Base-by-base conservation (phyloP, 164 flowering plant species). In the Saururus chinensis region DNA sequence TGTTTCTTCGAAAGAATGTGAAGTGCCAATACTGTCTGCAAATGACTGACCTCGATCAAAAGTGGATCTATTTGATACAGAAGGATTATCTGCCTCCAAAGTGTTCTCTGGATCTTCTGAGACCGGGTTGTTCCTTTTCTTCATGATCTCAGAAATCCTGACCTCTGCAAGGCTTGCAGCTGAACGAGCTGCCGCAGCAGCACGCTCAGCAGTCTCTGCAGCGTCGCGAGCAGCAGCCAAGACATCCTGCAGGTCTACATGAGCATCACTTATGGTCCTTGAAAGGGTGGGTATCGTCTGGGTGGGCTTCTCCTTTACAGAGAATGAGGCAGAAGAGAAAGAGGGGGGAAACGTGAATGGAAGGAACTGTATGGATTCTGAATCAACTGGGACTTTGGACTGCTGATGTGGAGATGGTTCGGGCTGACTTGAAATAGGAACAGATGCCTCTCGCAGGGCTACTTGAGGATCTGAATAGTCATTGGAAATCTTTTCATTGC, bases 121-220 rank as follows among this genome's bases (percentile, higher is more conserved):
- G 51, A 40, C 68, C 37, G 56, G 58, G 24, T 76, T 79, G 64
- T 65, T 72, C 51, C 62, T 84, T 56, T 74, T 55, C 30, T 55
- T 26, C 83, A 77, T 71, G 77, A 59, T 76, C 72, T 91, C 92
- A 57, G 71, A 68, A 45, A 95, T 91, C 70, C 96, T 79, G 61
- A 85, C 54, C 70, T 87, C 80, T 35, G 95, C 96, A 58, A 93
- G 92, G 74, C 84, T 83, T 19, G 96, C 97, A 4, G 96, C 96
- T 40, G 89, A 78, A 25, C 99, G 85, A 51, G 99, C 97, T 57
- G 96, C 87, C 1, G 93, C 81, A 10, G 97, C 99, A 53, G 99
- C 96, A 64, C 84, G 87, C 61, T 95, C 99, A 51, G 99, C 99
- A 41, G 72, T 56, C 30, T 89, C 95, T 22, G 96, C 97, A 61